Evolutionary conservation across 2,329 filamentous ascomycete genomes (phyloP).

Genomic region (Curvularia lunata): DNA sequence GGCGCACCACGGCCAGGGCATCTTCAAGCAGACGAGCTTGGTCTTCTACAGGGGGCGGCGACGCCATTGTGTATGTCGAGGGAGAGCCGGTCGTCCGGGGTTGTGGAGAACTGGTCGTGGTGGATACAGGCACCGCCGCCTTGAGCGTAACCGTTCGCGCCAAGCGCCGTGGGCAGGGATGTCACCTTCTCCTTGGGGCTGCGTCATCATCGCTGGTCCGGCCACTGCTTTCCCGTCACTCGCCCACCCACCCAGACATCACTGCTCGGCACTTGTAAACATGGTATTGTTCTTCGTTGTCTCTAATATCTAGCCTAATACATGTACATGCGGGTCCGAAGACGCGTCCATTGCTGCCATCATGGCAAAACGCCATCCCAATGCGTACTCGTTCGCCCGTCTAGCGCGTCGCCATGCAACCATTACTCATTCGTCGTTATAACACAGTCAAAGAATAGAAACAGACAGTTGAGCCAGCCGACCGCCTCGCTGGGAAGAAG

Average conservation of each 20-base stretch:
- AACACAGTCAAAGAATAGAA: conserved; percentile 10
- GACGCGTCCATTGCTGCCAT: conserved; percentile 5
- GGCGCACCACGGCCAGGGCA: conserved; percentile 92
- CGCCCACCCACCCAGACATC: neutral
- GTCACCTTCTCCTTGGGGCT: conserved; percentile 30
- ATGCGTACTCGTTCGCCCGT: conserved; percentile 15
- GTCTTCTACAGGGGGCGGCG: conserved; percentile 59
- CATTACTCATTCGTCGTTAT: conserved; percentile 18
- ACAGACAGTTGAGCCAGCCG: conserved; percentile 12
- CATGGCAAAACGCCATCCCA: conserved; percentile 23
- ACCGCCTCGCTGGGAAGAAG: neutral
- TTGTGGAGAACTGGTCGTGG: conserved; percentile 37
- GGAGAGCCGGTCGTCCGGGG: conserved; percentile 32
- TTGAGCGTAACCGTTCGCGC: conserved; percentile 35
- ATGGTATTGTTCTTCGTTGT: neutral
- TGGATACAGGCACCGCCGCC: conserved; percentile 27
- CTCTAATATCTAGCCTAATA: neutral
- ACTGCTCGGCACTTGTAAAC: neutral
- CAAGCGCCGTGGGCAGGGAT: conserved; percentile 34
- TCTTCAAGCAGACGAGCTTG: conserved; percentile 93
- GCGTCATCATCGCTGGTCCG: conserved; percentile 31
- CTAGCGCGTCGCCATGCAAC: conserved; percentile 5
- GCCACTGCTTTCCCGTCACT: neutral
- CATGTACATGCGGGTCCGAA: conserved; percentile 2
- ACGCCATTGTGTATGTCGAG: conserved; percentile 49